Conservation (phyloP, 148 eudicot species). For the Limonium bicolor region DNA sequence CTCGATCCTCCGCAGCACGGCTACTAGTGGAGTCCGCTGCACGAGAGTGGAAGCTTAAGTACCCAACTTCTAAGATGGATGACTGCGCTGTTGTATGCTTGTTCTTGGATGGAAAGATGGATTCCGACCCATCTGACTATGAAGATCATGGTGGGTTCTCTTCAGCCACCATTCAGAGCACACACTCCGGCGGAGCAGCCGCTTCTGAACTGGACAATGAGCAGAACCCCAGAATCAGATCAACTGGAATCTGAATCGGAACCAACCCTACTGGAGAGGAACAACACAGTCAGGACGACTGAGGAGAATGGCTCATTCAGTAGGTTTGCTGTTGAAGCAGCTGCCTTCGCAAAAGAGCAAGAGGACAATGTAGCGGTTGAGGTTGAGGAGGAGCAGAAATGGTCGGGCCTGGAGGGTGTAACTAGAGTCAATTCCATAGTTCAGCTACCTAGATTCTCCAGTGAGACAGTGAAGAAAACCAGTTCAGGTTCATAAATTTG, state of each 20-base stretch:
- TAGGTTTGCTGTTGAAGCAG: slow-evolving; percentile 21
- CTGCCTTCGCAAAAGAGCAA: no score
- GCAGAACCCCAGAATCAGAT: no score
- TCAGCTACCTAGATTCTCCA: slow-evolving; percentile 94
- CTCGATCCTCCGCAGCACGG: slow-evolving; percentile 77
- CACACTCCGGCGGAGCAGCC: slow-evolving; percentile 48
- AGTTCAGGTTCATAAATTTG: no score
- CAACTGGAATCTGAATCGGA: no score
- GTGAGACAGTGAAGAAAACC: no score
- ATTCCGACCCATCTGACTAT: slow-evolving; percentile 51
- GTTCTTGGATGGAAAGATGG: slow-evolving; percentile 86
- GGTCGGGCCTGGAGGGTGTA: slow-evolving; percentile 96
- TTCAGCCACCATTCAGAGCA: slow-evolving; percentile 62
- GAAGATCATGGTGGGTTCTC: slow-evolving; percentile 73
- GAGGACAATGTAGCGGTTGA: slow-evolving; percentile 24
- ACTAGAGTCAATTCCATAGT: slow-evolving; percentile 94
- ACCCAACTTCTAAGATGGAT: slow-evolving; percentile 94
- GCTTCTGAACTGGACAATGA: slow-evolving; percentile 66
- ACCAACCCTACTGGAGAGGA: slow-evolving; percentile 72
- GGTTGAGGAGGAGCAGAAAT: slow-evolving; percentile 46
- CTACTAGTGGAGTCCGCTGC: slow-evolving; percentile 74
- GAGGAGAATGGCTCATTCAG: slow-evolving; percentile 37
- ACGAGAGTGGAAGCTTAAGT: slow-evolving; percentile 85
- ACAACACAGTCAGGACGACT: slow-evolving; percentile 57
- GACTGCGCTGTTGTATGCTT: slow-evolving; percentile 94